Conservation (phyloP, 805 yeast species). For the Ogataea haglerorum region DNA sequence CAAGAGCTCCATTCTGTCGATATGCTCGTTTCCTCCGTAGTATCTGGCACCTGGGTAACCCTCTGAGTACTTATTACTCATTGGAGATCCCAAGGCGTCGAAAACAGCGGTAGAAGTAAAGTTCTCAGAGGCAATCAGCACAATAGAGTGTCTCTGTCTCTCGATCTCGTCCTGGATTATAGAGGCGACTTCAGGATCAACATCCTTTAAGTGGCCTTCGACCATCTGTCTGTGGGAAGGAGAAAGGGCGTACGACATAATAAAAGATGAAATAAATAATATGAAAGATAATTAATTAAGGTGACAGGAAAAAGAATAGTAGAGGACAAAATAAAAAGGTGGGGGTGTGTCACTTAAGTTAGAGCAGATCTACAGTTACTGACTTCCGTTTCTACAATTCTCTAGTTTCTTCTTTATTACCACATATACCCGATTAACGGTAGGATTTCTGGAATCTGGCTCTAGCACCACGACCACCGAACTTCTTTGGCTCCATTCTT, state of each 20-base stretch:
- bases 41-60: slow-evolving; percentile 99
- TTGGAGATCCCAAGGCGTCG: slow-evolving; percentile 95
- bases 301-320: slow-evolving; percentile 3
- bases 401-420: slow-evolving; percentile 9
- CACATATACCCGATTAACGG: slow-evolving; percentile 63
- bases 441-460: slow-evolving; percentile 99
- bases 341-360: not conserved
- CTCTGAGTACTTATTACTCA: slow-evolving; percentile 98
- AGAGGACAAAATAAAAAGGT: not conserved
- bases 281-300: slow-evolving; percentile 3
- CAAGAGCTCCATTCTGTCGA: slow-evolving; percentile 86
- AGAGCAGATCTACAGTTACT: too few relatives aligned
- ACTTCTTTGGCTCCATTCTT: slow-evolving; percentile 99
- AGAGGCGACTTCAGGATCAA: slow-evolving; percentile 76
- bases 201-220: slow-evolving; percentile 56
- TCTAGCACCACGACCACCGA: slow-evolving; percentile 99
- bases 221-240: slow-evolving; percentile 62
- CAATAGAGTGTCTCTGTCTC: slow-evolving; percentile 92
- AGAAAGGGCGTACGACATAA: slow-evolving; percentile 55
- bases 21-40: slow-evolving; percentile 97
- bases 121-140: slow-evolving; percentile 94
- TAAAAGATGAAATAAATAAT: not conserved
- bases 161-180: slow-evolving; percentile 76
- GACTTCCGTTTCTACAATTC: not conserved
- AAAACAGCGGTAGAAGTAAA: slow-evolving; percentile 95